Evolutionary conservation across 371 early-diverging fungal species (phyloP).

Genomic region (Conidiobolus incongruus): DNA sequence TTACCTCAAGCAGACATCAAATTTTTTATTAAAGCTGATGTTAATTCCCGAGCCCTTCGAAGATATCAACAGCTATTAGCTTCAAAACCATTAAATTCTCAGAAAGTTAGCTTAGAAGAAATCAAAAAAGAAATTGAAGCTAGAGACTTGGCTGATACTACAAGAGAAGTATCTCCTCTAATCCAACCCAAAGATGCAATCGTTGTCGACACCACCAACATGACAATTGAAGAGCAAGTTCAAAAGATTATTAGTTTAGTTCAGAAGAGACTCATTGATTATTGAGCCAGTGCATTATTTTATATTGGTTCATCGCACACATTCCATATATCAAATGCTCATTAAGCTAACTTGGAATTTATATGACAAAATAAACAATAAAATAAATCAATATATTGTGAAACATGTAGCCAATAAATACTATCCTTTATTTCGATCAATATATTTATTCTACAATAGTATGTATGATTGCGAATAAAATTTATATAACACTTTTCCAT

Average conservation of each 20-base stretch:
- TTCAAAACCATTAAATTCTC: conserved; percentile 7
- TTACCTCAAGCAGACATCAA: conserved; percentile 81
- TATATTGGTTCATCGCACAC: too few species aligned
- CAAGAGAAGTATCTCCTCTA: conserved; percentile 53
- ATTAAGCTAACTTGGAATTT: too few species aligned
- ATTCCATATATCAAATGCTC: too few species aligned
- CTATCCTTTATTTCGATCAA: too few species aligned
- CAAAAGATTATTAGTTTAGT: conserved; percentile 31
- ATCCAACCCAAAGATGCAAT: conserved; percentile 60
- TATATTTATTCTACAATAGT: too few species aligned
- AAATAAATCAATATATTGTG: too few species aligned
- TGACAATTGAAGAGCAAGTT: conserved; percentile 58
- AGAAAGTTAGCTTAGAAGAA: conserved; percentile 14
- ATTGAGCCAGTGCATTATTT: too few species aligned
- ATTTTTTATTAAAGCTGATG: conserved; percentile 59
- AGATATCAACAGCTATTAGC: conserved; percentile 35
- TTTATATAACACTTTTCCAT: too few species aligned
- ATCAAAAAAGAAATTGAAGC: conserved; percentile 32
- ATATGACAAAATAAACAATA: too few species aligned
- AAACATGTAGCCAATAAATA: too few species aligned
- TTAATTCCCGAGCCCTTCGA: conserved; percentile 50
- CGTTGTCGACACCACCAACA: conserved; percentile 49
- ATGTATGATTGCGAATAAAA: too few species aligned
- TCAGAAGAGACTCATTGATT: conserved; percentile 7
- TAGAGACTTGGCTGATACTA: conserved; percentile 59